A percentile compares a stretch with the other conserved stretches of the same genome.
phyloP scores from a whole-genome alignment of 1,139 yeast genomes.

The Casaregolazyma lundiana region DNA sequence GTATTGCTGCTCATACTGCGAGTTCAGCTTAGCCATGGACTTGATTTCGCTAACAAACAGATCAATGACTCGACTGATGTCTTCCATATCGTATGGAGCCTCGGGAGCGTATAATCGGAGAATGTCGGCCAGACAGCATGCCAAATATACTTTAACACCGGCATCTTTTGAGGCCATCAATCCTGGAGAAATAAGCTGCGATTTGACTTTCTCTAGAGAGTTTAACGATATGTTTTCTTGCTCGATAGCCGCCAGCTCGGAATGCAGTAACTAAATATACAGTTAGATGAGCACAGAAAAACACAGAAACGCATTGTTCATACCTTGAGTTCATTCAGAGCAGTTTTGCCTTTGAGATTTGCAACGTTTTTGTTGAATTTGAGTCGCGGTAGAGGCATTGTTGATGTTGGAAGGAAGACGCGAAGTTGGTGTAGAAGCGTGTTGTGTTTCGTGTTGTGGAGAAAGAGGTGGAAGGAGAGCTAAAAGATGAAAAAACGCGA shows the following conservation, averaged over 20 bases:
- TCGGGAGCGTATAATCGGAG: conserved; percentile 81
- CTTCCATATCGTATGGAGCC: conserved; percentile 73
- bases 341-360: background rate
- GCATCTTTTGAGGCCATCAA: conserved; percentile 56
- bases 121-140: conserved; percentile 75
- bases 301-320: background rate
- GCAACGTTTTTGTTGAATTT: background rate
- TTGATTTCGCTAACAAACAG: conserved; percentile 58
- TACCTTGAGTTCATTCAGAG: conserved; percentile 1
- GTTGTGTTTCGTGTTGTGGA: too few species aligned
- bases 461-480: too few species aligned
- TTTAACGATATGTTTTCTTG: conserved; percentile 53
- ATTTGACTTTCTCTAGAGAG: conserved; percentile 44
- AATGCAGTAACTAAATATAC: conserved; percentile 45
- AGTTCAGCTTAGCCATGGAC: conserved; percentile 34
- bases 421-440: too few species aligned
- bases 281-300: background rate
- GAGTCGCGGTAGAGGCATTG: conserved; percentile 1
- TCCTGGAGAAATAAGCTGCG: conserved; percentile 54
- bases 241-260: conserved; percentile 56
- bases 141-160: conserved; percentile 67
- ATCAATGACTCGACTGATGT: conserved; percentile 40
- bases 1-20: conserved; percentile 59
- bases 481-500: background rate
- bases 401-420: too few species aligned